phyloP scores from a whole-genome alignment of 169 alveolate species.

The Theileria annulata region DNA sequence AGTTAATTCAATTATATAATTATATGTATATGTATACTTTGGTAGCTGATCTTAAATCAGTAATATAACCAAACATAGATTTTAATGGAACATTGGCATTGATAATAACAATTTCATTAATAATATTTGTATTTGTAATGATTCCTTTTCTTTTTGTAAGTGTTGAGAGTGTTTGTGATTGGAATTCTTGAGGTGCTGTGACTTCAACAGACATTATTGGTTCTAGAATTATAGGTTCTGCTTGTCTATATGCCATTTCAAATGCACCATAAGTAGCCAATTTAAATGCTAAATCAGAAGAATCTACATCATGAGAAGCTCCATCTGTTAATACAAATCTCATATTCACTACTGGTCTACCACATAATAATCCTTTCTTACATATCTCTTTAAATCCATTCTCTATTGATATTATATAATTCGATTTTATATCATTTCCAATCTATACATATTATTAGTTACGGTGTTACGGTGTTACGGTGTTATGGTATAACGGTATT shows the following conservation, averaged over 20 bases:
- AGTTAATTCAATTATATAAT: no score
- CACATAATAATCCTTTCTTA: conserved; percentile 88
- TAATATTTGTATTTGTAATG: conserved; percentile 83
- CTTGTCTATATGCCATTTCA: conserved; percentile 76
- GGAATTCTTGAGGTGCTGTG: conserved; percentile 83
- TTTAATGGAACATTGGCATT: conserved; percentile 91
- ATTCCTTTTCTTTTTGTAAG: conserved; percentile 88
- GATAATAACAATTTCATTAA: conserved; percentile 80
- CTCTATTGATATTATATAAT: conserved; percentile 91
- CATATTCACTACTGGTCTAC: conserved; percentile 90
- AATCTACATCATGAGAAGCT: conserved; percentile 91
- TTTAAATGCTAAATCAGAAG: conserved; percentile 90
- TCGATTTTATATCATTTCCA: conserved; percentile 91
- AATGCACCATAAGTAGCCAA: conserved; percentile 90
- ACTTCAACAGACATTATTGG: conserved; percentile 93
- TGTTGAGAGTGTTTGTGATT: conserved; percentile 82
- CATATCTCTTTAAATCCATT: conserved; percentile 91
- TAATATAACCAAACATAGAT: conserved; percentile 92
- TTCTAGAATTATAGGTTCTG: conserved; percentile 86
- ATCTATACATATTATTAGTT: conserved; percentile 71
- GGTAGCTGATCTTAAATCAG: conserved; percentile 89
- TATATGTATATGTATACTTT: conserved; percentile 45
- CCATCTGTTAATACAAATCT: conserved; percentile 89
- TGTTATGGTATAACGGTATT: no score
- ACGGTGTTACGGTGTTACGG: conserved; percentile 36